Conservation (phyloP, 2,329 filamentous ascomycete genomes). For the Pseudogymnoascus destructans region DNA sequence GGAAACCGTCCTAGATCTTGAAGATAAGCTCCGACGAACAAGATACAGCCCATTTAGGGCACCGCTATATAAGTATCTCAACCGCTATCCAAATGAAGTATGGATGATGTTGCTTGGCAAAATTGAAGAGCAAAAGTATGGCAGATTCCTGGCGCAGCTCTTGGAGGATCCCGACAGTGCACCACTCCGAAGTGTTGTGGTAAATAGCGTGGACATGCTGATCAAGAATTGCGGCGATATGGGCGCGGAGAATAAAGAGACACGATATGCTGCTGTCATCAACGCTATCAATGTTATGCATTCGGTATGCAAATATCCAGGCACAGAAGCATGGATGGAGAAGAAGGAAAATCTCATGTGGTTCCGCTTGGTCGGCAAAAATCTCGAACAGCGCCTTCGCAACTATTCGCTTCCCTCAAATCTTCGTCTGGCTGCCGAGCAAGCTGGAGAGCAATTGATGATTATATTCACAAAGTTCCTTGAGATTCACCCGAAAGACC, state of each 20-base stretch:
- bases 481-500: slow-evolving; percentile 56
- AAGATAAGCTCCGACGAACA: slow-evolving; percentile 72
- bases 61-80: slow-evolving; percentile 85
- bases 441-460: slow-evolving; percentile 81
- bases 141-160: slow-evolving; percentile 81
- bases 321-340: slow-evolving; percentile 58
- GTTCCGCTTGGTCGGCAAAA: slow-evolving; percentile 57
- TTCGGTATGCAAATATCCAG: slow-evolving; percentile 55
- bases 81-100: slow-evolving; percentile 80
- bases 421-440: slow-evolving; percentile 73
- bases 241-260: slow-evolving; percentile 54
- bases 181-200: slow-evolving; percentile 60
- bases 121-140: slow-evolving; percentile 74
- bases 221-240: slow-evolving; percentile 53
- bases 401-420: slow-evolving; percentile 54
- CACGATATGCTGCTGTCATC: slow-evolving; percentile 55
- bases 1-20: slow-evolving; percentile 78
- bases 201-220: slow-evolving; percentile 59
- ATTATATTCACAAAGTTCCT: slow-evolving; percentile 72
- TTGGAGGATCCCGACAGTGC: slow-evolving; percentile 63
- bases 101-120: slow-evolving; percentile 69
- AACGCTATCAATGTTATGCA: slow-evolving; percentile 80
- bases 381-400: slow-evolving; percentile 63
- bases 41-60: slow-evolving; percentile 83
- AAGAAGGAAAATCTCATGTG: slow-evolving; percentile 47